Evolutionary conservation across 495 filamentous ascomycete species (phyloP).

Genomic region (Neurospora tetraspora): DNA sequence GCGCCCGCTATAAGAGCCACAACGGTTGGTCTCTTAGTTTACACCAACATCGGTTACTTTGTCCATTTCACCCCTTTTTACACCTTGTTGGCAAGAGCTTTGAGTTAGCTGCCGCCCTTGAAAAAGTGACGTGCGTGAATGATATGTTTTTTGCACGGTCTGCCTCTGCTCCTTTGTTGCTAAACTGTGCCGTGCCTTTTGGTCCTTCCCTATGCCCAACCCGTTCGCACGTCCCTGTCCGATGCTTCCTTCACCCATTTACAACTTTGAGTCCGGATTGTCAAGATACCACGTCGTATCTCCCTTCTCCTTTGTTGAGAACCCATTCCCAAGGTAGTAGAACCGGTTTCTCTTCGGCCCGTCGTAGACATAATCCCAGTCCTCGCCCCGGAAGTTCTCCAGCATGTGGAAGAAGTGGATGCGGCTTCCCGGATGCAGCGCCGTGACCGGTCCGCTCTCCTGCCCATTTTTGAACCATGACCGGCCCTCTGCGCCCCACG

Average conservation of each 20-base stretch:
- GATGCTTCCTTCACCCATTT: not conserved
- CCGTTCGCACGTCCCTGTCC: not conserved
- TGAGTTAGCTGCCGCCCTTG: not conserved
- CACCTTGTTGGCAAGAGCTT: not conserved
- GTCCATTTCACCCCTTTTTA: not conserved
- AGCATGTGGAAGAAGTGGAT: slow-evolving; percentile 46
- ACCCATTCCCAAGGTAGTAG: slow-evolving; percentile 40
- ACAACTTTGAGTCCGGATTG: slow-evolving; percentile 3
- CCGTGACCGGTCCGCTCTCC: slow-evolving; percentile 36
- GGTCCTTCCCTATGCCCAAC: not conserved
- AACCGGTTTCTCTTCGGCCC: slow-evolving; percentile 28
- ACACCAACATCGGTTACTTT: not conserved
- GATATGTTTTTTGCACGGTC: not conserved
- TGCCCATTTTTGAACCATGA: slow-evolving; percentile 42
- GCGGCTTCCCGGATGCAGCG: slow-evolving; percentile 39
- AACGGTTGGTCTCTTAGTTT: not conserved
- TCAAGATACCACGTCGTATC: slow-evolving; percentile 38
- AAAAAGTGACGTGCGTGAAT: not conserved
- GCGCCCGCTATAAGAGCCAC: not conserved
- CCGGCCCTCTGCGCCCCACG: slow-evolving; percentile 32
- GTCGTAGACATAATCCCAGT: slow-evolving; percentile 38
- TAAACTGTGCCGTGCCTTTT: not conserved
- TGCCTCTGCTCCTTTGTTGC: not conserved
- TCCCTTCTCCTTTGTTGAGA: slow-evolving; percentile 29
- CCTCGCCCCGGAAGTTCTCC: slow-evolving; percentile 35